Percentiles rank a stretch among this genome's conserved stretches.
Conservation (phyloP, 78 protist genomes). For the Chrysochromulina tobinii region DNA sequence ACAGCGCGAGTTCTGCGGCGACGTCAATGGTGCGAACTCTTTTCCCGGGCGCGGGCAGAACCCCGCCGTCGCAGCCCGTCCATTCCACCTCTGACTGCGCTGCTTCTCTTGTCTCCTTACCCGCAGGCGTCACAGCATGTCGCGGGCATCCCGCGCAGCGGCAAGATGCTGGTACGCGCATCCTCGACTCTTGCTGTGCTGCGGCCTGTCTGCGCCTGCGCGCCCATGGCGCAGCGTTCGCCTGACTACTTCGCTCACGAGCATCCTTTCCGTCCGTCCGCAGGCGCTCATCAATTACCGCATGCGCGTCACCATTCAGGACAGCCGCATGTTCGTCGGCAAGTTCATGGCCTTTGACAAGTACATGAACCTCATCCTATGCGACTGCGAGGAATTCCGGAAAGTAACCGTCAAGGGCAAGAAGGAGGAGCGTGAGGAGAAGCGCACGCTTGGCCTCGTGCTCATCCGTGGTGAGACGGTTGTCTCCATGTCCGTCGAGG, state of each 20-base stretch:
- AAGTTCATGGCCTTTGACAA: conserved; percentile 96
- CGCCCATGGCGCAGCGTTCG: no score
- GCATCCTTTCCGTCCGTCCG: neutral
- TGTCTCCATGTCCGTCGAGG: conserved; percentile 89
- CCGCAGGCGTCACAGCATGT: neutral
- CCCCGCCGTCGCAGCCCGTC: no score
- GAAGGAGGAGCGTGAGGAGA: conserved; percentile 61
- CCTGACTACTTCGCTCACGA: no score
- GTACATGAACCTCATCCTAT: conserved; percentile 96
- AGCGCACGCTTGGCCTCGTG: conserved; percentile 89
- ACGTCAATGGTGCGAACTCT: no score
- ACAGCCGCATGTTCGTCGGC: conserved; percentile 88
- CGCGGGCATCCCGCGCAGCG: conserved; percentile 6
- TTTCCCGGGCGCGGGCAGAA: no score
- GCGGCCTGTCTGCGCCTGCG: no score
- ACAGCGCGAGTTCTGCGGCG: no score
- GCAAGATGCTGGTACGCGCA: conserved; percentile 22
- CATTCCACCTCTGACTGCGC: no score
- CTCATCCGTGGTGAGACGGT: conserved; percentile 93
- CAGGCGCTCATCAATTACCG: conserved; percentile 76
- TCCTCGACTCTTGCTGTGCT: no score
- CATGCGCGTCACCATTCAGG: conserved; percentile 85
- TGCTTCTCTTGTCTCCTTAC: no score
- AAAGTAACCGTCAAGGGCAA: conserved; percentile 50
- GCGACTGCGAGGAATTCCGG: conserved; percentile 92